Base-by-base conservation (phyloP, 768 basidiomycete species). In the Suillus subalutaceus region DNA sequence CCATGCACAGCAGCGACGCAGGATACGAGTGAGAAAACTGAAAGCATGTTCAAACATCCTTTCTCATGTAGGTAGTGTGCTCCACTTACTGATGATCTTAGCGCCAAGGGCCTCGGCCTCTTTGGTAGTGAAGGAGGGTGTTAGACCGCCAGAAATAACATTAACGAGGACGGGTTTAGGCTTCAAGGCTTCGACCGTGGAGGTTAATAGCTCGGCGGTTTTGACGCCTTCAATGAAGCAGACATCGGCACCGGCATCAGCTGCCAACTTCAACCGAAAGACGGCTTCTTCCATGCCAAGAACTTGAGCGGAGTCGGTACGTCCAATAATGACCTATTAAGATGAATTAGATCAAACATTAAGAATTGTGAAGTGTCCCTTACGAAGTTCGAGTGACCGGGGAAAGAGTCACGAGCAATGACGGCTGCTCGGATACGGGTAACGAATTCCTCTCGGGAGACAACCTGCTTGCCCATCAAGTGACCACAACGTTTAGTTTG, bases 151-250 rank as follows among this genome's bases (percentile, higher is more conserved):
- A 7, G 90, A 90, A 67, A 92, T 91, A 23, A 92, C 90, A 67
- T 92, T 92, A 50, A 92, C 90, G 40, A 92, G 88, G 44, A 91
- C 90, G 1, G 91, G 91, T 69, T 89, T 91, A 6, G 91, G 91
- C 6, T 88, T 85, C 37, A 93, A 77, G 3, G 88, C 89, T 30
- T 83, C 82, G 56, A 93, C 87, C 12, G 91, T 91, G 1, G 80
- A 80, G 64, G 84, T 81, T 18, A 92, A 82, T 30, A 90, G 84
- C 55, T 90, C 87, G 56, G 87, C 83, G 2, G 86, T 89, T 75
- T 86, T 86, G 37, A 92, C 90, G 50, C 91, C 91, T 74, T 92
- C 91, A 43, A 92, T 91, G 77, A 93, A 93, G 75, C 90, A 92
- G 15, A 90, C 90, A 71, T 93, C 91, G 0, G 91, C 91, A 38